Evolutionary conservation across 768 basidiomycete species (phyloP), one percentile per base, ranked within the genome.

Genomic region (Boletus patriciae): DNA sequence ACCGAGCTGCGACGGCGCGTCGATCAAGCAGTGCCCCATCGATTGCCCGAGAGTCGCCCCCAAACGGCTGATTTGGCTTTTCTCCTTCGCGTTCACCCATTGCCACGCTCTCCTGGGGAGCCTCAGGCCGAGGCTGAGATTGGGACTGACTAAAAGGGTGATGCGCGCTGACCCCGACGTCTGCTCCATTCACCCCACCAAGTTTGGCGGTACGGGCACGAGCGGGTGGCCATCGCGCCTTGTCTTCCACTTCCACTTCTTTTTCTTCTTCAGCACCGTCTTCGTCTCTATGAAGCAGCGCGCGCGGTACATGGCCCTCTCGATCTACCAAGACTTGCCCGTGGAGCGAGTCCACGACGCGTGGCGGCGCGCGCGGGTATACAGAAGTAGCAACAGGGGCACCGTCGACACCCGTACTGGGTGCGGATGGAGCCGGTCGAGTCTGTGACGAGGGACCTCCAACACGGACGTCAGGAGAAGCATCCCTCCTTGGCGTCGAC

Each of bases 281-380:
- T 21, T 42, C 23, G 8, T 40, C 52, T 3, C 23, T 33, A 3
- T 1, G 38, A 51, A 43, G 25, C 43, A 59, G 6, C 12, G 44
- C 6, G 9, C 54, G 57, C 3, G 64, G 68, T 3, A 61, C 52
- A 29, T 46, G 57, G 3, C 64, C 66, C 6, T 44, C 57, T 47
- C 43, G 55, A 42, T 66, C 59, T 7, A 66, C 69, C 42, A 70
- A 44, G 3, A 64, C 60, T 38, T 57, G 55, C 0, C 68, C 62
- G 4, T 44, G 54, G 3, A 70, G 4, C 4, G 57, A 60, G 5
- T 68, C 36, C 19, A 62, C 66, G 9, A 66, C 3, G 10, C 62
- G 68, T 2, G 69, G 68, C 3, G 69, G 68, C 8, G 61, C 64
- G n/a, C 56, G 62, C 9, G 54, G 43, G 21, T 52, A 33, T 23